Evolutionary conservation across 495 filamentous ascomycete species (phyloP).

Genomic region (Melanomma pulvis-pyrius): DNA sequence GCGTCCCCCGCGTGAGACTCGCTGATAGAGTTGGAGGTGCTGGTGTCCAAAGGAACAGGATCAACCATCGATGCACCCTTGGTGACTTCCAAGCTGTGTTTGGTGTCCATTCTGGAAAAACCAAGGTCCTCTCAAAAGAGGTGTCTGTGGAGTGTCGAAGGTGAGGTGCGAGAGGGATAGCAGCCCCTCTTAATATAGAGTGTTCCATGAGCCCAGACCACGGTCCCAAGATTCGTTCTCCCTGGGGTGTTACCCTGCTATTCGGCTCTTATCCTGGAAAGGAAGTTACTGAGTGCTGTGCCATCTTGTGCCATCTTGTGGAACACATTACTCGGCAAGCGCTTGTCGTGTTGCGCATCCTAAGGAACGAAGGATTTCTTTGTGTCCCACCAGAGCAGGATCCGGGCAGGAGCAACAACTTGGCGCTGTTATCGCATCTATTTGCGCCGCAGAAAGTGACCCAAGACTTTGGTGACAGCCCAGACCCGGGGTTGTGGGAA

Average conservation of each 20-base stretch:
- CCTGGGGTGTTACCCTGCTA: neutral
- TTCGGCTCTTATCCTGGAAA: neutral
- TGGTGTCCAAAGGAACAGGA: constrained; percentile 1
- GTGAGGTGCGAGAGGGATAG: neutral
- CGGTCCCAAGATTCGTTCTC: neutral
- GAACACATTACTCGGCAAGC: neutral
- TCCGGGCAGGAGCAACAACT: neutral
- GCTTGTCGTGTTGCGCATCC: neutral
- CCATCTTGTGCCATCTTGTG: too few species aligned
- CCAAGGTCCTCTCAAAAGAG: neutral
- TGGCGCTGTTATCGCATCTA: neutral
- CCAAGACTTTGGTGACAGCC: neutral
- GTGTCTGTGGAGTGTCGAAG: neutral
- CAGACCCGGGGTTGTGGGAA: neutral
- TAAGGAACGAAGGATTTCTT: neutral
- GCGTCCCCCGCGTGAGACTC: neutral
- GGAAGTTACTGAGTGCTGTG: neutral
- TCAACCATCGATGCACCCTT: constrained; percentile 5
- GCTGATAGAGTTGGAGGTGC: neutral
- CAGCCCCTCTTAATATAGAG: constrained; percentile 7
- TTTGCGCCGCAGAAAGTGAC: neutral
- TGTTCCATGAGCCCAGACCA: neutral
- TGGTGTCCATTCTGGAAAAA: neutral
- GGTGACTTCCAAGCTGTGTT: constrained; percentile 2
- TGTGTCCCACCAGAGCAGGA: neutral